phyloP scores from a whole-genome alignment of 2,329 filamentous ascomycete genomes.

The Alternaria sp. region DNA sequence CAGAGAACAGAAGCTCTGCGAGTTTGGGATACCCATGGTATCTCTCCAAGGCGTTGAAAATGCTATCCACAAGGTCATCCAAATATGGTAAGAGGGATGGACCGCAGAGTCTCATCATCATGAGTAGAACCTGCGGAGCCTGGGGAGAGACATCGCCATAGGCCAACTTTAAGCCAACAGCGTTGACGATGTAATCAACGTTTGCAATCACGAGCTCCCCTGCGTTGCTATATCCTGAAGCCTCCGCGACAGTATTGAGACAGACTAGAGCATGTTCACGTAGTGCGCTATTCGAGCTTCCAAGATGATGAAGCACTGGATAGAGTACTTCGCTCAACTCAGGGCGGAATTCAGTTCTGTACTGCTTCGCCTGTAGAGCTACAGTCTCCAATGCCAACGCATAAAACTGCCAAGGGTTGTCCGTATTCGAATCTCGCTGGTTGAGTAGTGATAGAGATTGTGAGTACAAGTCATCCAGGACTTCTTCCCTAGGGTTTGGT shows the following conservation, averaged over 20 bases:
- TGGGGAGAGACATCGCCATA: slow-evolving; percentile 92
- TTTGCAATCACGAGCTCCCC: slow-evolving; percentile 87
- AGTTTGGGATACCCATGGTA: slow-evolving; percentile 92
- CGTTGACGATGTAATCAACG: slow-evolving; percentile 95
- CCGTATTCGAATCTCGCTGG: slow-evolving; percentile 47
- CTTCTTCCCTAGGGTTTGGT: slow-evolving; percentile 38
- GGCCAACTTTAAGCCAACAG: slow-evolving; percentile 86
- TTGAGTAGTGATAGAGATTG: slow-evolving; percentile 71
- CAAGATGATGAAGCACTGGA: slow-evolving; percentile 87
- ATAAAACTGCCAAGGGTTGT: slow-evolving; percentile 74
- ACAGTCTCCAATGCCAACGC: slow-evolving; percentile 84
- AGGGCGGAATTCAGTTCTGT: slow-evolving; percentile 74
- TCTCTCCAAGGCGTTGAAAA: slow-evolving; percentile 92
- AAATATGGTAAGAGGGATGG: slow-evolving; percentile 84
- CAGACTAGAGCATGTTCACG: slow-evolving; percentile 84
- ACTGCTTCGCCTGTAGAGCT: slow-evolving; percentile 75
- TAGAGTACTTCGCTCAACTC: slow-evolving; percentile 93
- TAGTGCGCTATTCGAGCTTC: slow-evolving; percentile 72
- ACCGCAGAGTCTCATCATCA: slow-evolving; percentile 93
- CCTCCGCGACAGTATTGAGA: slow-evolving; percentile 78
- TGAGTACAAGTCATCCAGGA: slow-evolving; percentile 72
- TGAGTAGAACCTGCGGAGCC: slow-evolving; percentile 86
- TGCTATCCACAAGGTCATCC: slow-evolving; percentile 88
- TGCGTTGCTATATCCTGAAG: slow-evolving; percentile 78
- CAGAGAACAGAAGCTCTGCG: slow-evolving; percentile 84